Base-by-base conservation (phyloP, 164 flowering plant genomes). In the Cinnamomum micranthum region DNA sequence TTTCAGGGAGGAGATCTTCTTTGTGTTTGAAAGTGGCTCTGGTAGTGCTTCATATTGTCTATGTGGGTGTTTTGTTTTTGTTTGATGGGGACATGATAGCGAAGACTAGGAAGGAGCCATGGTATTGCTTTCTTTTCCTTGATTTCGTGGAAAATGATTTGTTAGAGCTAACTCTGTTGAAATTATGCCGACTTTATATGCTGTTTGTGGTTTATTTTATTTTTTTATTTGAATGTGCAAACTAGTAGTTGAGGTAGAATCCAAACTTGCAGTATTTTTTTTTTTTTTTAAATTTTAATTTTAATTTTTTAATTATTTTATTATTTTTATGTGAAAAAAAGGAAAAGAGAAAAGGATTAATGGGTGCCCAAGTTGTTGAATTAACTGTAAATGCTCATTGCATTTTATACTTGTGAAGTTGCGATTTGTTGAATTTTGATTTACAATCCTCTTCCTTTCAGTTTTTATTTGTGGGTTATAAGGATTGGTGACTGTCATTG, bases 1-100 rank as follows among this genome's bases (percentile, higher is more conserved):
- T 84, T 82, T 73, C 86, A 95, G 99, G 73, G 64, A 85, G 90
- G 80, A 88, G 99, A 82, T 83, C 97, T 62, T 80, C 95, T 19
- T 69, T 84, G 81, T 83, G 87, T 23, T 74, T 92, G 83, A 92
- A 87, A 78, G 81, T 81, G 50, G 87, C 92, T 24, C 73, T 95
- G 86, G 91, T 95, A 76, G 50, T 68, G 74, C 81, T 95, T 67
- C 98, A 95, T 82, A 65, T 93, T 58, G 67, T 91, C 14, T 91
- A 77, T 70, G 86, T 71, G 31, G 97, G 92, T 19, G 82, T 83
- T 76, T 79, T 92, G 47, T 90, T 92, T 76, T 76, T 89, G 10
- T 81, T 93, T 58, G 90, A 90, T 77, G 59, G 58, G 28, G 88
- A 85, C 74, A 87, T 95, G 86, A 83, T 90, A 25, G 77, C 82